Evolutionary conservation across 23 red algal genomes (phyloP).

Genomic region (Agarophyton chilense): DNA sequence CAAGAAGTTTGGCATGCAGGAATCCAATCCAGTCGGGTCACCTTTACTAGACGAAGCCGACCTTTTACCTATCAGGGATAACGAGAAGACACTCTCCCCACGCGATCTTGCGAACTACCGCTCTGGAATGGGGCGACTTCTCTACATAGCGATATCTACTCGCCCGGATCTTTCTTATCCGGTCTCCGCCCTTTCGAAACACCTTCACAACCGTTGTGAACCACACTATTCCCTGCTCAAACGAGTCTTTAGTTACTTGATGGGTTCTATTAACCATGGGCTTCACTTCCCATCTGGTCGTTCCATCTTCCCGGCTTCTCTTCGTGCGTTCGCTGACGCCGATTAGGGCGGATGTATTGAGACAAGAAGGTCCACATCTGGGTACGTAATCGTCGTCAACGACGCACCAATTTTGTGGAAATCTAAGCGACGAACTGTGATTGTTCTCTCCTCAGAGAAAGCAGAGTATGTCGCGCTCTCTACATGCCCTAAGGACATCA

Average conservation of each 20-base stretch:
- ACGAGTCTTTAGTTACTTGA: background rate
- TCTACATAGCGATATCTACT: too few species aligned
- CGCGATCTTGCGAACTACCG: background rate
- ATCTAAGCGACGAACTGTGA: background rate
- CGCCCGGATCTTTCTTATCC: too few species aligned
- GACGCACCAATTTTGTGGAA: background rate
- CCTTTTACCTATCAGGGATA: background rate
- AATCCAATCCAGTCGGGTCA: background rate
- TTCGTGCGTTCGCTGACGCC: slow-evolving; percentile 11
- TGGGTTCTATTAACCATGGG: background rate
- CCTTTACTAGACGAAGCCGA: background rate
- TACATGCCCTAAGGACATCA: slow-evolving; percentile 12
- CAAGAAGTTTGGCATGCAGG: background rate
- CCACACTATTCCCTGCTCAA: background rate
- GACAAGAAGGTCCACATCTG: slow-evolving; percentile 8
- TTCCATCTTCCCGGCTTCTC: background rate
- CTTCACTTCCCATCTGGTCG: too few species aligned
- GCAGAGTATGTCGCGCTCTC: background rate
- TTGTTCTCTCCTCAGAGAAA: slow-evolving; percentile 13
- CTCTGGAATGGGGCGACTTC: background rate
- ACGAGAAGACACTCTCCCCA: background rate
- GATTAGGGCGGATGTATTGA: background rate
- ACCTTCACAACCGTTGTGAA: background rate
- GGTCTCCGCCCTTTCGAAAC: too few species aligned
- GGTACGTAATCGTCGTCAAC: too few species aligned